Evolutionary conservation across 208 protist species (phyloP), one percentile per base, ranked within the genome.

Genomic region (Crithidia fasciculata): DNA sequence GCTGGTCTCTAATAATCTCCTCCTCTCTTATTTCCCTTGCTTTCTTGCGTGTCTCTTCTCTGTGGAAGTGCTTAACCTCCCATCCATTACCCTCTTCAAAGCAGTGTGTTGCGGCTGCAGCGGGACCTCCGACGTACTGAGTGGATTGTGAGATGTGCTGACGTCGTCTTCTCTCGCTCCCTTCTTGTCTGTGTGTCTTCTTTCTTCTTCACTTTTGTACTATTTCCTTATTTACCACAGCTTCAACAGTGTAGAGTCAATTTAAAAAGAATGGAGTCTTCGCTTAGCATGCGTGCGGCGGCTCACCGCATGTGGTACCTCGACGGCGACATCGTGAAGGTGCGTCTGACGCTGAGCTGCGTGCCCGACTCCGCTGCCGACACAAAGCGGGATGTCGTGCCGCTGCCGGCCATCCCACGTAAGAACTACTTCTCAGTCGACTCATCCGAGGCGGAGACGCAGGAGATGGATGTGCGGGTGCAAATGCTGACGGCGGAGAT

Each of bases 221-320:
- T 55, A 8, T 49, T 44, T 28, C 50, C 5, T 57, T 43, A 5
- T 54, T 40, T 44, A 4, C 6, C 7, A 9, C 49, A 9, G 49
- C 19, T 15, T 19, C 28, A 28, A 28, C 1, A 28, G 28, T 28
- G 0, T 28, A 28, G 28, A 28, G 28, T 28, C 28, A 28, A 28
- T 2, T 28, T 68, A 4, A 16, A 39, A 61, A 41, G 53, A 40
- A 81, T 80, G 74, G 54, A 80, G 16, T 80, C 67, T 3, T 49
- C 43, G 2, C 50, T 80, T 9, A 60, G 6, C 6, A 55, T 80
- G 54, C 63, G 45, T 18, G 74, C 68, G 2, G 67, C 74, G 47
- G 58, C 74, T 52, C 82, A 92, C 58, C 86, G 83, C 47, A n/a
- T 69, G 36, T 93, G 86, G 85, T 95, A 95, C 79, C 19, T 75